Conservation (phyloP, 257 asterid species). For the Salvia hispanica region DNA sequence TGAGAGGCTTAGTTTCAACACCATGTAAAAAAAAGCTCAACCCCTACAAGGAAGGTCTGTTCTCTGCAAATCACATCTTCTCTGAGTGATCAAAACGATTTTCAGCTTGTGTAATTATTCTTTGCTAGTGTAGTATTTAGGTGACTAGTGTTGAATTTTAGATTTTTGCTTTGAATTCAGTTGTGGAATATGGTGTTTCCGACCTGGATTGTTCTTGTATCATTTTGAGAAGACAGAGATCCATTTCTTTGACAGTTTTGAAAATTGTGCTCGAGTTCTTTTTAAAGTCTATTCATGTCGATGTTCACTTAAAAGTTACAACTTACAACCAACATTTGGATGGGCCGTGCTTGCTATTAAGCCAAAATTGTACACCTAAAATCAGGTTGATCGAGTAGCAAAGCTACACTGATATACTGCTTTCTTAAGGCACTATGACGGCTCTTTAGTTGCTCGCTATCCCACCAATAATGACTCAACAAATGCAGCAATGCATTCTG, state of each 20-base stretch:
- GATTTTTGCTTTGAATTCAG: constrained; percentile 30
- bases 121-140: constrained; percentile 33
- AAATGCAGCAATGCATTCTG: neutral
- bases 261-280: constrained; percentile 2
- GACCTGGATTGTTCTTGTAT: constrained; percentile 16
- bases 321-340: too few relatives aligned
- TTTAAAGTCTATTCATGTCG: neutral
- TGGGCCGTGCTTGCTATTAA: too few relatives aligned
- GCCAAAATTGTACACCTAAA: too few relatives aligned
- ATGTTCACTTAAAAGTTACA: too few relatives aligned
- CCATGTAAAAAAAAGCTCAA: constrained; percentile 29
- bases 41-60: neutral
- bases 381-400: constrained; percentile 57
- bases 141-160: constrained; percentile 20
- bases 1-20: neutral
- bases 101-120: constrained; percentile 25
- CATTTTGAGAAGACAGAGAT: constrained; percentile 7
- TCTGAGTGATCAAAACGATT: constrained; percentile 4
- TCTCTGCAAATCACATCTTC: constrained; percentile 26
- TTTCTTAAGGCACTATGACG: constrained; percentile 67
- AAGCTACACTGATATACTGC: constrained; percentile 49
- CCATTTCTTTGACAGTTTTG: constrained; percentile 29
- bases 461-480: constrained; percentile 52
- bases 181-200: constrained; percentile 28
- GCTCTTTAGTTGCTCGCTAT: constrained; percentile 71